Conservation (phyloP, 2,329 filamentous ascomycete species). For the Alternaria tenuissima region DNA sequence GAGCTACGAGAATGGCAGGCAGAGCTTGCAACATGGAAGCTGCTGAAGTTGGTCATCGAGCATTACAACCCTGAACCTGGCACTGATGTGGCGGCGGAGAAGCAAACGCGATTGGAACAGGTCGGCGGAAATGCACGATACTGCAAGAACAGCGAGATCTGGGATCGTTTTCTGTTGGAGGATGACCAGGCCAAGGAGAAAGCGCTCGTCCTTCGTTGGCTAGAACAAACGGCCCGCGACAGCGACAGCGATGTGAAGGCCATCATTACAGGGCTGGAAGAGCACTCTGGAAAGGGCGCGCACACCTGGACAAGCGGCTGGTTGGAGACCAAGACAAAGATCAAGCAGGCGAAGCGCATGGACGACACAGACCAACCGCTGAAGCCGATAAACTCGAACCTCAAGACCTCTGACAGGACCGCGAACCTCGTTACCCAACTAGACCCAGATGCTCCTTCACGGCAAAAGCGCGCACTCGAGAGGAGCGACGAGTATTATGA, state of each 20-base stretch:
- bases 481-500: conserved; percentile 88
- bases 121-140: conserved; percentile 56
- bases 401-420: conserved; percentile 56
- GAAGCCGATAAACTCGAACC: conserved; percentile 56
- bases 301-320: conserved; percentile 84
- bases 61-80: conserved; percentile 64
- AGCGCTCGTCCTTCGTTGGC: conserved; percentile 82
- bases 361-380: conserved; percentile 54
- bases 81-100: conserved; percentile 43
- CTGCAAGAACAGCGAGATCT: conserved; percentile 69
- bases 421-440: conserved; percentile 80
- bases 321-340: conserved; percentile 87
- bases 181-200: conserved; percentile 80
- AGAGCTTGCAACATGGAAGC: conserved; percentile 90
- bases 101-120: conserved; percentile 41
- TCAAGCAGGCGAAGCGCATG: conserved; percentile 88
- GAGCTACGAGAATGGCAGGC: conserved; percentile 74
- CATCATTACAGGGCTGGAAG: conserved; percentile 74
- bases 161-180: conserved; percentile 76
- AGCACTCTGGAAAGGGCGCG: conserved; percentile 70
- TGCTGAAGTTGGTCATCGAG: conserved; percentile 77
- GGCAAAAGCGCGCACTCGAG: conserved; percentile 79
- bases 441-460: conserved; percentile 86
- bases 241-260: conserved; percentile 76
- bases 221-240: conserved; percentile 77